These are phyloP conservation scores for Benincasa hispida DNA, from an alignment of 306 rosid species.

Conservation along the genomic window DNA sequence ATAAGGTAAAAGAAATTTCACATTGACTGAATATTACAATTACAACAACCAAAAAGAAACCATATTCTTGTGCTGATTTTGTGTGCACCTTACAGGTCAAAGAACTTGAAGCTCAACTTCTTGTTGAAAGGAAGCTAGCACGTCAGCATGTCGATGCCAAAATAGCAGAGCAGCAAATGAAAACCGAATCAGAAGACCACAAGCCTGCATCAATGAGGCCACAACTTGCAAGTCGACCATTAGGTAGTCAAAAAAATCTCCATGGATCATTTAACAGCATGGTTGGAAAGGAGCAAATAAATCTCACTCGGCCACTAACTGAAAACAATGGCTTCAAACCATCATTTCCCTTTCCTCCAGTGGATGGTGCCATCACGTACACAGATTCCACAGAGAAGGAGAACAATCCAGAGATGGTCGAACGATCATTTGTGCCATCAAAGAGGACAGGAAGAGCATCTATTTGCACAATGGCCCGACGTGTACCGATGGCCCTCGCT, in stretches of 20 bases:
- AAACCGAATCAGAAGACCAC: constrained; percentile 54
- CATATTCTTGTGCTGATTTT: constrained; percentile 11
- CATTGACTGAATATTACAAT: background rate
- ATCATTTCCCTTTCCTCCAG: constrained; percentile 30
- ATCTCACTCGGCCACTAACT: constrained; percentile 32
- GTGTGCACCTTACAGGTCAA: constrained; percentile 40
- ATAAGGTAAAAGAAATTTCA: constrained; percentile 44
- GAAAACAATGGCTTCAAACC: constrained; percentile 48
- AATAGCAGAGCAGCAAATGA: constrained; percentile 78
- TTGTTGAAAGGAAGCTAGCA: constrained; percentile 88
- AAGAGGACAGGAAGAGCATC: constrained; percentile 71
- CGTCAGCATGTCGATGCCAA: constrained; percentile 86
- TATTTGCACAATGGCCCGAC: constrained; percentile 45
- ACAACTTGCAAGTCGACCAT: constrained; percentile 30
- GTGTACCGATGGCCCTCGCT: constrained; percentile 30
- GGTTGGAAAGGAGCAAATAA: constrained; percentile 36
- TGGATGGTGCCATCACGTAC: constrained; percentile 32
- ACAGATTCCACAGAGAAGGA: constrained; percentile 65
- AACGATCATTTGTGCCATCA: constrained; percentile 34
- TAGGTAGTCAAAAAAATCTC: constrained; percentile 39
- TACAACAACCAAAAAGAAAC: background rate
- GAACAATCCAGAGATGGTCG: constrained; percentile 62
- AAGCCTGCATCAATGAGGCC: constrained; percentile 27
- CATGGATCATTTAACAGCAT: constrained; percentile 20
- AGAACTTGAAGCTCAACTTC: constrained; percentile 86